phyloP scores from a whole-genome alignment of 768 basidiomycete genomes.

The Pleurotus giganteus region DNA sequence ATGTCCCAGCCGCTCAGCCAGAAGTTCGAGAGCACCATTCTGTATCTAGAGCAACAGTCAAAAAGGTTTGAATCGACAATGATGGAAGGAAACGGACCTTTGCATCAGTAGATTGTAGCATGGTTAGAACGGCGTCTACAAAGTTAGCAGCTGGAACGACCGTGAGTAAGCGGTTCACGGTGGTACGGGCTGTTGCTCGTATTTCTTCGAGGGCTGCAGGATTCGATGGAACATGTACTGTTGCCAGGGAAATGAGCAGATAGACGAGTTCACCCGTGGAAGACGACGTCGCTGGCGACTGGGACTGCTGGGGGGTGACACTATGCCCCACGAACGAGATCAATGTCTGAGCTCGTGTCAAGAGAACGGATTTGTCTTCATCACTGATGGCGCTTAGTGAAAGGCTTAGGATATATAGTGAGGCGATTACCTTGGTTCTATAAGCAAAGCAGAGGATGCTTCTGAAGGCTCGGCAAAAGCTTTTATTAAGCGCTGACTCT shows the following conservation, averaged over 20 bases:
- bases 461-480: slow-evolving; percentile 38
- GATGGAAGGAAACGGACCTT: slow-evolving; percentile 39
- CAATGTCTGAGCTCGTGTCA: slow-evolving; percentile 62
- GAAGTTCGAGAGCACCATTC: slow-evolving; percentile 64
- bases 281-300: slow-evolving; percentile 13
- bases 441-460: slow-evolving; percentile 48
- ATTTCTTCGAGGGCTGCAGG: slow-evolving; percentile 44
- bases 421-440: slow-evolving; percentile 48
- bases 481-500: slow-evolving; percentile 57
- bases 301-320: slow-evolving; percentile 31
- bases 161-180: slow-evolving; percentile 52
- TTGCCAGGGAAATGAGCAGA: slow-evolving; percentile 46
- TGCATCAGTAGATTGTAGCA: slow-evolving; percentile 52
- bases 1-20: slow-evolving; percentile 62
- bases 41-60: slow-evolving; percentile 34
- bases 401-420: neutral
- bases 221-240: slow-evolving; percentile 26
- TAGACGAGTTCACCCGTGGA: slow-evolving; percentile 43
- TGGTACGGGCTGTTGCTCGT: slow-evolving; percentile 41
- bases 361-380: slow-evolving; percentile 51
- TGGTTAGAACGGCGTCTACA: slow-evolving; percentile 49
- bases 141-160: slow-evolving; percentile 75
- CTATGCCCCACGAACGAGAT: slow-evolving; percentile 61
- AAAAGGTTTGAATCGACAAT: neutral
- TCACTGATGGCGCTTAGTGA: slow-evolving; percentile 37